Evolutionary conservation across 2,329 filamentous ascomycete genomes (phyloP), one percentile per base, ranked within the genome.

Genomic region (Microcyclosporella mali): DNA sequence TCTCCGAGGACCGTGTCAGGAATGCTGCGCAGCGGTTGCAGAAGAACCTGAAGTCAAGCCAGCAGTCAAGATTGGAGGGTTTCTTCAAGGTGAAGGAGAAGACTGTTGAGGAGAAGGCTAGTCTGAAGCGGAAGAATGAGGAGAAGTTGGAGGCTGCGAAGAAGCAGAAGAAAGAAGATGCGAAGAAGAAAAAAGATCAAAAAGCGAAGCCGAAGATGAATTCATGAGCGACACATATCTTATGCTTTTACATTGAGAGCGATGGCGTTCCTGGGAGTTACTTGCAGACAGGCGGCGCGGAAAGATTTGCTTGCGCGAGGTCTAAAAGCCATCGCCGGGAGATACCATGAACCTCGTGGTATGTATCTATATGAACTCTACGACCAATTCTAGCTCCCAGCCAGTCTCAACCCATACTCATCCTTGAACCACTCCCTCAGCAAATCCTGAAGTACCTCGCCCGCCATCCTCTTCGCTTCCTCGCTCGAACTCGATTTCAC

Each of bases 71-170:
- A 16, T 72, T 98, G 1, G 90, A 97, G 62, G 92, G 92, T 0
- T 98, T 98, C 72, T 98, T 98, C 76, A 95, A 95, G 71, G 82
- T 87, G 1, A 70, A 94, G 12, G 85, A 88, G 48, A 94, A 90
- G 72, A 88, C 89, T 0, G 85, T 89, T 0, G 84, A 82, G 51
- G 82, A 98, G 70, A 85, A 90, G 68, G 83, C 84, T 41, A 81
- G 68, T 32, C 71, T 94, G 60, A 98, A 98, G 77, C 79, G 92
- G 55, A 98, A 97, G 73, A 77, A 92, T 29, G 90, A 97, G 40
- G 86, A 89, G 69, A 94, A 94, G 72, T 74, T 87, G 25, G 88
- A 89, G 57, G 85, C 88, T 56, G 88, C 88, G 68, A 95, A 90
- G 73, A 97, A 97, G 77, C 94, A 89, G 71, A 75, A 84, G 55